Evolutionary conservation across 805 yeast genomes (phyloP), one percentile per base, ranked within the genome.

Genomic region (Candida nitratophila): DNA sequence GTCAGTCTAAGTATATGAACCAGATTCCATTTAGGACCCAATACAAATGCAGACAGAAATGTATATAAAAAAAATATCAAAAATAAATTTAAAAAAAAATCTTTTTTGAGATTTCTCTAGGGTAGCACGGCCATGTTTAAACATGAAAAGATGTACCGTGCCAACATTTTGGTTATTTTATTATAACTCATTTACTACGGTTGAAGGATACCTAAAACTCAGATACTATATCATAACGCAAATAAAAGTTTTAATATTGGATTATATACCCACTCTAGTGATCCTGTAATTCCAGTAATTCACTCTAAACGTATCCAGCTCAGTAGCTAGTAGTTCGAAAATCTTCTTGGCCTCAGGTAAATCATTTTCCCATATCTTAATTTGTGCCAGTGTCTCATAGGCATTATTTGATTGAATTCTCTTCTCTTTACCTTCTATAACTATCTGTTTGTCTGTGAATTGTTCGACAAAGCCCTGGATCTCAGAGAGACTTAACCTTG

Each of bases 331-430:
- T n/a, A 73, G 57, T 4, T 65, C 67, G 51, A 79, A 83, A 0
- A 79, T 71, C 20, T 63, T 57, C 1, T 52, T 43, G 1, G 85
- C 74, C 37, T 63, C 55, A 1, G 51, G 53, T 1, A 44, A 37
- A 6, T 69, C 55, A 1, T 61, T 49, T 9, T 65, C 53, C 17
- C 49, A 48, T 17, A 56, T 47, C 32, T 74, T 74, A 2, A 83
- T 72, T 36, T 70, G 70, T 0, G 83, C 83, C 31, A 84, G 61
- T 9, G 75, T 47, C 53, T 86, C 91, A 36, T 83, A 59, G 0
- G 95, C 95, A 49, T 70, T 77, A 0, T 81, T 66, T 2, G 88
- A 79, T 41, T 60, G 55, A 26, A 57, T 49, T 11, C 50, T 24
- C 10, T 6, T 7, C 6, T 24, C 42, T 3, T 60, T 55, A 27